phyloP scores from a whole-genome alignment of 1,284 basidiomycete genomes.

The Ustilago crameri region DNA sequence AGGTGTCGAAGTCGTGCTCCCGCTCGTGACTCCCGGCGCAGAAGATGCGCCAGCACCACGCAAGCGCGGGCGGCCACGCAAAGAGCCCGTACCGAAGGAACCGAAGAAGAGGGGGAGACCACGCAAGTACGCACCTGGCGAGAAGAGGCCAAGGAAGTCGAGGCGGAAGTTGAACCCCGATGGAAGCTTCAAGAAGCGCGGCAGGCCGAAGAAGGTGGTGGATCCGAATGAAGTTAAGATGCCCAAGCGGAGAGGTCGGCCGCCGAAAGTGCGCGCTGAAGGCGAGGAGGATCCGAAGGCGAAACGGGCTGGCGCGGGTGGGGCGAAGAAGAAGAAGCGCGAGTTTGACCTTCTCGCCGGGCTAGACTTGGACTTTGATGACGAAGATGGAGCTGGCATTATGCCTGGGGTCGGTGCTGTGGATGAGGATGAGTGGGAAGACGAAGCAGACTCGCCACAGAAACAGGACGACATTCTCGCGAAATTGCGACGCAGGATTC shows the following conservation, averaged over 20 bases:
- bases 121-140: conserved; percentile 36
- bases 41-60: conserved; percentile 14
- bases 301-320: background rate
- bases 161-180: conserved; percentile 42
- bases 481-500: conserved; percentile 34
- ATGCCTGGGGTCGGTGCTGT: conserved; percentile 18
- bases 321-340: conserved; percentile 21
- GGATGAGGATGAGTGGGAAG: conserved; percentile 28
- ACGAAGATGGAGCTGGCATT: conserved; percentile 19
- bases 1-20: conserved; percentile 32
- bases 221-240: conserved; percentile 42
- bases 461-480: conserved; percentile 45
- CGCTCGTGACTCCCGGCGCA: conserved; percentile 5
- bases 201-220: conserved; percentile 38
- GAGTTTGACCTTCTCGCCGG: conserved; percentile 46
- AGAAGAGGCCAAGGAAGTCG: conserved; percentile 22
- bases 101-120: conserved; percentile 48
- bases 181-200: conserved; percentile 34
- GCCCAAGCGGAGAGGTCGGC: conserved; percentile 39
- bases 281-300: conserved; percentile 5
- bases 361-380: conserved; percentile 35
- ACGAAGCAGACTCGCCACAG: conserved; percentile 19
- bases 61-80: conserved; percentile 36
- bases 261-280: conserved; percentile 22
- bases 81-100: conserved; percentile 17